phyloP scores from a whole-genome alignment of 352 stramenopile species.

The Pythium utonaiense region DNA sequence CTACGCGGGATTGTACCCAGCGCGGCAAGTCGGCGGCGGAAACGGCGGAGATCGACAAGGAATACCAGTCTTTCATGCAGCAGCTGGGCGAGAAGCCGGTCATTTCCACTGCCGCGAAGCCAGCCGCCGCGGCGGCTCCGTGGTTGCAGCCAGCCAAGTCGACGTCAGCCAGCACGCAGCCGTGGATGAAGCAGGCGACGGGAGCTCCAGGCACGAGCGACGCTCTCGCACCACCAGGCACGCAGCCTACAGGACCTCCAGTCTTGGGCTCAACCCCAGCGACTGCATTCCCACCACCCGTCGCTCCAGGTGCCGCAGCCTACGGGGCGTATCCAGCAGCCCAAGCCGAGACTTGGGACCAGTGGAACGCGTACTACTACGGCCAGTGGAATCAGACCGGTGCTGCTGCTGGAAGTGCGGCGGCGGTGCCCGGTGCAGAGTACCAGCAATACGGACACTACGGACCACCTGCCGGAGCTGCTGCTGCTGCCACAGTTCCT shows the following conservation, averaged over 20 bases:
- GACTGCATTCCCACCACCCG: constrained; percentile 27
- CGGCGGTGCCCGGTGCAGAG: constrained; percentile 10
- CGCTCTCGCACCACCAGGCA: constrained; percentile 28
- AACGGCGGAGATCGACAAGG: constrained; percentile 76
- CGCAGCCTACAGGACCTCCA: constrained; percentile 12
- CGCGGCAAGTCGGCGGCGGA: constrained; percentile 74
- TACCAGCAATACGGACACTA: constrained; percentile 27
- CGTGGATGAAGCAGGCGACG: constrained; percentile 62
- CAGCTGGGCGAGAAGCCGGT: constrained; percentile 77
- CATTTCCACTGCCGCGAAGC: constrained; percentile 54
- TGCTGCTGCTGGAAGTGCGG: background rate
- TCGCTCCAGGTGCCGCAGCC: background rate
- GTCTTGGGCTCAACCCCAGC: constrained; percentile 26
- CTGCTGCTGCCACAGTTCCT: background rate
- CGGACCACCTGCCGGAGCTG: background rate
- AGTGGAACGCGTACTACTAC: constrained; percentile 29
- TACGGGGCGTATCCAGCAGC: constrained; percentile 16
- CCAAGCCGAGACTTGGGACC: constrained; percentile 20
- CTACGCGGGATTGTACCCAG: constrained; percentile 95
- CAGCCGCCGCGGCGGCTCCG: constrained; percentile 35
- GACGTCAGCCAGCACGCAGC: constrained; percentile 34
- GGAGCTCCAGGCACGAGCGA: constrained; percentile 37
- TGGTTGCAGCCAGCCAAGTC: constrained; percentile 69
- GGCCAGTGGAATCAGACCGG: constrained; percentile 19
- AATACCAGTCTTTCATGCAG: constrained; percentile 87